phyloP scores from a whole-genome alignment of 1,284 basidiomycete genomes.

The Acaromyces ingoldii region DNA sequence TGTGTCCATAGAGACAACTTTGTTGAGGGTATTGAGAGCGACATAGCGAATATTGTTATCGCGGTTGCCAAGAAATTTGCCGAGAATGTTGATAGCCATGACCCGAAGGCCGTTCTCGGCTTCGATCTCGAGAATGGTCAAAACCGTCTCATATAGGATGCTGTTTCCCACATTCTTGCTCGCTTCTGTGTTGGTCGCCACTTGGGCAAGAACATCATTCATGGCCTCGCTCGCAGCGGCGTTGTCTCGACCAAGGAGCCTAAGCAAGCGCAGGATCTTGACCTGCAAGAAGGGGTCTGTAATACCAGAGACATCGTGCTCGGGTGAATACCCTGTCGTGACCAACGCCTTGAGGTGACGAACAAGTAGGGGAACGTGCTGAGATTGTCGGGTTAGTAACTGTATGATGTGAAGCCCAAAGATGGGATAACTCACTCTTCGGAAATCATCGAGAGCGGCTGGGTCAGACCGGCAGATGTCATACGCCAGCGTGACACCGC shows the following conservation, averaged over 20 bases:
- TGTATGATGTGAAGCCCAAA: neutral
- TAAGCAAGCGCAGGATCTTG: conserved; percentile 86
- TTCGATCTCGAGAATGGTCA: conserved; percentile 96
- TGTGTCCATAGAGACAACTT: conserved; percentile 95
- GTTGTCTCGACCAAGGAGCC: conserved; percentile 80
- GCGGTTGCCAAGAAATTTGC: conserved; percentile 94
- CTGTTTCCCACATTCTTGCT: conserved; percentile 98
- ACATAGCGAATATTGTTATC: conserved; percentile 99
- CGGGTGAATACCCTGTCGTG: conserved; percentile 94
- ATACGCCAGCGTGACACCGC: conserved; percentile 87
- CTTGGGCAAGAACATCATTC: conserved; percentile 98
- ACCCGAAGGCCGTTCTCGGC: conserved; percentile 91
- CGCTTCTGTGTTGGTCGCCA: conserved; percentile 96
- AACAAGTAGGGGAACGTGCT: conserved; percentile 89
- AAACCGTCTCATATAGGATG: conserved; percentile 94
- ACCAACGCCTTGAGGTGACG: conserved; percentile 91
- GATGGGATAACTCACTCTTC: conserved; percentile 62
- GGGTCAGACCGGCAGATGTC: conserved; percentile 86
- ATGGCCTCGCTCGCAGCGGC: conserved; percentile 81
- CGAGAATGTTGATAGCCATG: conserved; percentile 99
- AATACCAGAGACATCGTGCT: conserved; percentile 98
- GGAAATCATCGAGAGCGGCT: conserved; percentile 73
- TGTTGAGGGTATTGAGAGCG: conserved; percentile 95
- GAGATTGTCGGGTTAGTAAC: too few relatives aligned
- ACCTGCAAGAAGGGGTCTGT: conserved; percentile 98